These are phyloP conservation scores for Rutstroemia sp. DNA, from an alignment of 2,329 filamentous ascomycete genomes.

Conservation along the genomic window DNA sequence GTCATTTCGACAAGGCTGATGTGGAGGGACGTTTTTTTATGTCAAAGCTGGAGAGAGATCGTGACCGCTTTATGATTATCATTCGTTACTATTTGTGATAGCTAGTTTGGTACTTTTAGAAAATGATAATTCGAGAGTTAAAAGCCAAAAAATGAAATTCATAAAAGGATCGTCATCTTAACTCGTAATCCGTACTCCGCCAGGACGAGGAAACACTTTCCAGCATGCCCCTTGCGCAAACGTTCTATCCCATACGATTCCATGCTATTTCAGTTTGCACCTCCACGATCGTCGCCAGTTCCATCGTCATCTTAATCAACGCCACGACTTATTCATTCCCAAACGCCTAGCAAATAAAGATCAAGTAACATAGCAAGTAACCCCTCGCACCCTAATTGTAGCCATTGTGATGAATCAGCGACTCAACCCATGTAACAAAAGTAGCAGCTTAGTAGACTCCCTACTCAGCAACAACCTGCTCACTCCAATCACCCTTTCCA, in stretches of 20 bases:
- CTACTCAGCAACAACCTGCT: constrained; percentile 12
- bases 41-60: too few relatives aligned
- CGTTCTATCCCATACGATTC: neutral
- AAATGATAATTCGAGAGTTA: too few relatives aligned
- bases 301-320: neutral
- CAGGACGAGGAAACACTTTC: neutral
- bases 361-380: too few relatives aligned
- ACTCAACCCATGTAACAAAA: neutral
- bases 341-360: too few relatives aligned
- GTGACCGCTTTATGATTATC: too few relatives aligned
- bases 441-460: neutral
- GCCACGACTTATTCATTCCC: neutral
- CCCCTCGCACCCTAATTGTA: too few relatives aligned
- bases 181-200: neutral
- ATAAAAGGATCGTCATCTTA: neutral
- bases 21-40: too few relatives aligned
- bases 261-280: neutral
- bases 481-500: constrained; percentile 25
- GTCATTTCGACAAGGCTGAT: too few relatives aligned
- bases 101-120: too few relatives aligned
- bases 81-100: too few relatives aligned
- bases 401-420: neutral
- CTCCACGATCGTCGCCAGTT: neutral
- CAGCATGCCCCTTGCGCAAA: neutral
- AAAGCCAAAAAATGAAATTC: neutral